Evolutionary conservation across 305 asterid species (phyloP).

Genomic region (Solanum hybrid): DNA sequence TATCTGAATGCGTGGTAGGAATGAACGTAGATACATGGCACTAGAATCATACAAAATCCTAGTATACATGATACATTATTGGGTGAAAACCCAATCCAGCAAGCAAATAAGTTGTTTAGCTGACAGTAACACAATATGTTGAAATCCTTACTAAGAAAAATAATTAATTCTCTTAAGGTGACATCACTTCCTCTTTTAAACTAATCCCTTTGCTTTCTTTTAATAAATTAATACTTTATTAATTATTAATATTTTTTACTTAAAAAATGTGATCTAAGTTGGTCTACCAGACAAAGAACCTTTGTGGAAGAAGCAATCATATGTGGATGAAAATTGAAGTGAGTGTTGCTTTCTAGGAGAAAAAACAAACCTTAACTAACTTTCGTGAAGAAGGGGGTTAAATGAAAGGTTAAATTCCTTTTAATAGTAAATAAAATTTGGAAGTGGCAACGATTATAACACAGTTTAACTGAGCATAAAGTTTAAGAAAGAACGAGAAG

Average conservation of each 20-base stretch:
- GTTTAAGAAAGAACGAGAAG: neutral
- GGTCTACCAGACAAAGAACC: conserved; percentile 3
- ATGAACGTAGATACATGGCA: neutral
- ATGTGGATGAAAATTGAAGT: neutral
- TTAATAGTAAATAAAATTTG: neutral
- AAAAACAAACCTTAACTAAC: neutral
- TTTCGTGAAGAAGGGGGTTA: neutral
- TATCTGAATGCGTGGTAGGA: no score
- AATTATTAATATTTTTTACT: neutral
- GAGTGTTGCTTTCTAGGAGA: neutral
- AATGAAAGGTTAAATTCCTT: neutral
- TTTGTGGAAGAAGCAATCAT: neutral
- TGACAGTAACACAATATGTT: neutral
- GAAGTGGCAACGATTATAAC: neutral
- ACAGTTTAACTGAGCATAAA: neutral
- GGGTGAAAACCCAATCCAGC: conserved; percentile 3
- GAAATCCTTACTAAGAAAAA: neutral
- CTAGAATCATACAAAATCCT: neutral
- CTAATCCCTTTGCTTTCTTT: neutral
- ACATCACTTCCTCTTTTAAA: conserved; percentile 1
- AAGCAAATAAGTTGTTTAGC: conserved; percentile 9
- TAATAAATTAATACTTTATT: neutral
- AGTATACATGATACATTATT: neutral
- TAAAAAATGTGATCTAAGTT: neutral
- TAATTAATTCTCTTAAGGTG: neutral